These are phyloP conservation scores for Fusarium graminum DNA, from an alignment of 2,329 filamentous ascomycete species.

Conservation along the genomic window DNA sequence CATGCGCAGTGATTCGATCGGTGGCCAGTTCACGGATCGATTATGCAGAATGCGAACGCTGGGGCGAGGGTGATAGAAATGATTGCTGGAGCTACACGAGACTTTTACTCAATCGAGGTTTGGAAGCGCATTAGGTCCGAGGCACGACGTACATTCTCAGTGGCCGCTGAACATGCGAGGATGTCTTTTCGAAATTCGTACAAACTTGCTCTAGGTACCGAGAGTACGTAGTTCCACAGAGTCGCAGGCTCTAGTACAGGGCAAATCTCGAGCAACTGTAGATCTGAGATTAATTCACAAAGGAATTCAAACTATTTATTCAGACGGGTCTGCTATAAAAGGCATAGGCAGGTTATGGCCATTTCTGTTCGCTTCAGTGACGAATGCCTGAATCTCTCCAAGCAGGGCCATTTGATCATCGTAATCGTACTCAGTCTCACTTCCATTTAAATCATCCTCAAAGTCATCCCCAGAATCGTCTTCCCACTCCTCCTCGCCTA, in stretches of 20 bases:
- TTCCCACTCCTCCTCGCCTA: slow-evolving; percentile 35
- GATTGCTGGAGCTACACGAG: background rate
- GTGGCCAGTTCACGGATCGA: too few species aligned
- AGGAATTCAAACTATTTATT: background rate
- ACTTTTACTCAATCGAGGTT: too few species aligned
- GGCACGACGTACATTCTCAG: background rate
- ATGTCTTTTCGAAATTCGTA: background rate
- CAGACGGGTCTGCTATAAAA: background rate
- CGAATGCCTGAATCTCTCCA: background rate
- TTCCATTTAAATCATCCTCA: background rate
- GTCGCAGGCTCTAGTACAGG: background rate
- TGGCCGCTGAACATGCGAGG: background rate
- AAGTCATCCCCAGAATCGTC: slow-evolving; percentile 19
- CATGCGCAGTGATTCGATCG: background rate
- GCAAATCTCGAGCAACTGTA: background rate
- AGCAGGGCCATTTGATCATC: background rate
- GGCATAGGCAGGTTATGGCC: too few species aligned
- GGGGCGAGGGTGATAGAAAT: background rate
- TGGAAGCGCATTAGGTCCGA: background rate
- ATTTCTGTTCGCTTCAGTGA: too few species aligned
- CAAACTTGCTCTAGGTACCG: background rate
- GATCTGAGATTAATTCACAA: background rate
- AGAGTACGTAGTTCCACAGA: background rate
- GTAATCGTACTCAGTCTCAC: background rate
- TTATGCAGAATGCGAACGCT: too few species aligned